Percentiles rank a stretch among this genome's conserved stretches.
These are phyloP conservation scores for Sporothrix inflata DNA, from an alignment of 2,329 filamentous ascomycete genomes.

Conservation along the genomic window DNA sequence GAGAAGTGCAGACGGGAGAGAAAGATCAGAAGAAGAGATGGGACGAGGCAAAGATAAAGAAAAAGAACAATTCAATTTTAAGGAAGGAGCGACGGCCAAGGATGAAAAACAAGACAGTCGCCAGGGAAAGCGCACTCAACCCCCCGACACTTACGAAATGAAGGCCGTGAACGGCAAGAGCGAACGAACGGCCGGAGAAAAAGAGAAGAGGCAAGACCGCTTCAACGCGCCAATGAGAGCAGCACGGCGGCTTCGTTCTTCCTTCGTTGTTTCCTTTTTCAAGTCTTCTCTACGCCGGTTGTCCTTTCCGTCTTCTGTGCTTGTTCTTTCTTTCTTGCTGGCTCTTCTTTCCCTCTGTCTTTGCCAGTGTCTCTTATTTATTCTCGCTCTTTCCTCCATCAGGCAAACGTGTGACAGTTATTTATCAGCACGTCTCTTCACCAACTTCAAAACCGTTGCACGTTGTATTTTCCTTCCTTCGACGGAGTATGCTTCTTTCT, in stretches of 20 bases:
- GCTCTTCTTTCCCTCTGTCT: too few species aligned
- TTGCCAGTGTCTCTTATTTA: background rate
- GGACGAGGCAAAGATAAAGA: background rate
- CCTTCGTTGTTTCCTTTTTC: background rate
- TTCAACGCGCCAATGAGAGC: background rate
- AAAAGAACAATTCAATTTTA: background rate
- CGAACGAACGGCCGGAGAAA: conserved; percentile 1
- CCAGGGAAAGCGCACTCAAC: background rate
- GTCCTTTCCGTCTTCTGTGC: background rate
- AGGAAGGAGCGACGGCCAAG: conserved; percentile 11
- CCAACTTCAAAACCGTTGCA: background rate
- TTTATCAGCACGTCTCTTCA: background rate
- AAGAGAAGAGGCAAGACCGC: background rate
- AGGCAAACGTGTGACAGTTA: background rate
- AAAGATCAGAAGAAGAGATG: background rate
- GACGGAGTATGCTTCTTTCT: conserved; percentile 8
- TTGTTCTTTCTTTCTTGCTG: background rate
- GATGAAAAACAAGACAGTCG: conserved; percentile 2
- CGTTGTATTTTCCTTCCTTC: background rate
- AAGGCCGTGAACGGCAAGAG: conserved; percentile 12
- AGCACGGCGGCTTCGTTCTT: background rate
- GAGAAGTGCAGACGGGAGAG: background rate
- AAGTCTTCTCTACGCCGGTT: too few species aligned
- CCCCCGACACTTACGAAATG: background rate
- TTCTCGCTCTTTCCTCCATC: background rate